phyloP scores from a whole-genome alignment of 179 eudicot species.

The Heliamphora pulchella region DNA sequence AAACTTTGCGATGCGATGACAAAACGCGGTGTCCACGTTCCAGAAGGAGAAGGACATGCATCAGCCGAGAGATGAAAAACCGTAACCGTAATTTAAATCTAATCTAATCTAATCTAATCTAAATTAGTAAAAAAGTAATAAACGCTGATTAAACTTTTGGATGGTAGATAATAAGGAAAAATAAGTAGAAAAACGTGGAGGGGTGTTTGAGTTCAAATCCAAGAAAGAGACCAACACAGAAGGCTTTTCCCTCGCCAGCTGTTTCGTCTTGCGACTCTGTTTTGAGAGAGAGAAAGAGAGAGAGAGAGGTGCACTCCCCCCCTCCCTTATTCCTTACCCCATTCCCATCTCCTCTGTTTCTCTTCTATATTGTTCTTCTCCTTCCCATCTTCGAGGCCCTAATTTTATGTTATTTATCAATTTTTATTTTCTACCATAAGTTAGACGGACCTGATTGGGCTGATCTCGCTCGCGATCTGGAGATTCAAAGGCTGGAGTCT shows the following conservation, averaged over 20 bases:
- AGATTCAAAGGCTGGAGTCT: neutral
- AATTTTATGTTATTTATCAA: neutral
- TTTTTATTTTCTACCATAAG: neutral
- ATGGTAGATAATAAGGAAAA: neutral
- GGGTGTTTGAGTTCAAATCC: constrained; percentile 13
- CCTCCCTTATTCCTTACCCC: neutral
- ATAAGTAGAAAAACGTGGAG: neutral
- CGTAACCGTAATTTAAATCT: no score
- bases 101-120: no score
- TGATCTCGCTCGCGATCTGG: constrained; percentile 19
- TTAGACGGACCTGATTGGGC: constrained; percentile 1
- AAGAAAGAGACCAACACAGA: constrained; percentile 8
- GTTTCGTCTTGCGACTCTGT: constrained; percentile 20
- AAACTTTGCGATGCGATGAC: no score
- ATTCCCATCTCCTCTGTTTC: neutral
- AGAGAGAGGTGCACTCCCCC: neutral
- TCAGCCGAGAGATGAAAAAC: no score
- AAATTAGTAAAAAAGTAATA: no score
- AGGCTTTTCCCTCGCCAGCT: constrained; percentile 31
- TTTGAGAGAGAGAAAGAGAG: neutral
- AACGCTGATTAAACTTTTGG: no score
- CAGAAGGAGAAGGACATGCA: no score
- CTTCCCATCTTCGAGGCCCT: neutral
- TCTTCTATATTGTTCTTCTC: neutral
- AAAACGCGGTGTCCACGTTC: no score